Base-by-base conservation (phyloP, 768 basidiomycete genomes). In the Naganishia vaughanmartiniae region DNA sequence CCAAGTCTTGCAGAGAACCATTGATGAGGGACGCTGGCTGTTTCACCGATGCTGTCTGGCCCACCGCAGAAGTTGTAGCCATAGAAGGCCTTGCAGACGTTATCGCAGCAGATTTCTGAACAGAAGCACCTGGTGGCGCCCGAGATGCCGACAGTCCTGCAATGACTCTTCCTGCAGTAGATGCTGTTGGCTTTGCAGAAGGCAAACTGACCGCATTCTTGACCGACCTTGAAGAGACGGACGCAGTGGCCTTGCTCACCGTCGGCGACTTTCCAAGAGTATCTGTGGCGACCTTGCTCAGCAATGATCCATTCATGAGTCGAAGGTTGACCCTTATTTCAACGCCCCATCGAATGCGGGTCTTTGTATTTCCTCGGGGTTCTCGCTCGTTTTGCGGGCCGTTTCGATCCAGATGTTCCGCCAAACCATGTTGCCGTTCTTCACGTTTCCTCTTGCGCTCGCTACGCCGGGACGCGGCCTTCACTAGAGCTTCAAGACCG, bases 401-500 rank as follows among this genome's bases (percentile, higher is more conserved):
- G 24, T 33, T 17, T 54, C 17, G 53, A 34, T 55, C 33, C 10
- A 36, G 28, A 67, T 34, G 66, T 42, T 15, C 45, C 14, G 39
- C 45, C 45, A 55, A 51, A 11, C 42, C 54, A n/a, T 19, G 6
- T 6, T 60, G 39, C 12, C 45, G 36, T 26, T 69, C 56, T 14
- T 63, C 54, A 24, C 55, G 66, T 31, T 66, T 65, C 14, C 57
- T 63, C 31, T 65, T 46, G 24, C 53, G 34, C 31, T 54, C 55
- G 11, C 54, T 54, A 19, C 69, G 45, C 26, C 57, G 66, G 1
- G 60, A 21, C 11, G 67, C 57, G 19, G 57, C 51, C n/a, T 67
- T 63, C n/a, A 72, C 60, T 12, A 72, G 34, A 33, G 67, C 71
- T 54, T 72, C 67, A 28, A 72, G 26, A 19, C 69, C 69, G 11